Percentiles rank a stretch among this genome's conserved stretches.
Conservation (phyloP, 805 yeast genomes). For the Alloascoidea africana region DNA sequence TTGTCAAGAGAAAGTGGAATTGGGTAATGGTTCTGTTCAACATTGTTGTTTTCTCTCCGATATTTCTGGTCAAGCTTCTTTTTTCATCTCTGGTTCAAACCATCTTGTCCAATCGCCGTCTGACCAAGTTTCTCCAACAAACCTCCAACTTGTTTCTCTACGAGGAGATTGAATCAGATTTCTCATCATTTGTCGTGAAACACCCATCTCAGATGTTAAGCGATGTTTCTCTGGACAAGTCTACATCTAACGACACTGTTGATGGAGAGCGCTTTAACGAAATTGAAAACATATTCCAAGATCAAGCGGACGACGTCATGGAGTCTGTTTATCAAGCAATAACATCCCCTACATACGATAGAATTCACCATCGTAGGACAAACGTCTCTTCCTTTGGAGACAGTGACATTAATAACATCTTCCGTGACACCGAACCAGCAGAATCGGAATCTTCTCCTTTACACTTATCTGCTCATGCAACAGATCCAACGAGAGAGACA, state of each 20-base stretch:
- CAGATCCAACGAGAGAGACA: slow-evolving; percentile 5
- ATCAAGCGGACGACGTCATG: slow-evolving; percentile 47
- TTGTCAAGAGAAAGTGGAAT: slow-evolving; percentile 20
- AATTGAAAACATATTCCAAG: slow-evolving; percentile 31
- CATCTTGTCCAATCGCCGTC: slow-evolving; percentile 23
- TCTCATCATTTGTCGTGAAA: slow-evolving; percentile 6
- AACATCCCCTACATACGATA: slow-evolving; percentile 12
- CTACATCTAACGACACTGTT: neutral
- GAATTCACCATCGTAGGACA: slow-evolving; percentile 5
- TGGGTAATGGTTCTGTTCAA: slow-evolving; percentile 33
- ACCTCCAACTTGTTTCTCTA: slow-evolving; percentile 4
- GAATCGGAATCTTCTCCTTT: no score
- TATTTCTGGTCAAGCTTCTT: slow-evolving; percentile 47
- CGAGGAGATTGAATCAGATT: slow-evolving; percentile 5
- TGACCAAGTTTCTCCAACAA: slow-evolving; percentile 12
- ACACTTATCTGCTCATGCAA: no score
- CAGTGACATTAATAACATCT: neutral
- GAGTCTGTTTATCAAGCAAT: slow-evolving; percentile 50
- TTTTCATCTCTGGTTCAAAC: slow-evolving; percentile 26
- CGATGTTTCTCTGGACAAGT: no score
- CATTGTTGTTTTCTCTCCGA: slow-evolving; percentile 39
- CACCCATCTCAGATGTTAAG: no score
- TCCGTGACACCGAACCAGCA: neutral
- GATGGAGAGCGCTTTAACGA: slow-evolving; percentile 14
- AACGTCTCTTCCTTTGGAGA: neutral